Evolutionary conservation across 164 flowering plant species (phyloP).

Genomic region (Taxillus chinensis): DNA sequence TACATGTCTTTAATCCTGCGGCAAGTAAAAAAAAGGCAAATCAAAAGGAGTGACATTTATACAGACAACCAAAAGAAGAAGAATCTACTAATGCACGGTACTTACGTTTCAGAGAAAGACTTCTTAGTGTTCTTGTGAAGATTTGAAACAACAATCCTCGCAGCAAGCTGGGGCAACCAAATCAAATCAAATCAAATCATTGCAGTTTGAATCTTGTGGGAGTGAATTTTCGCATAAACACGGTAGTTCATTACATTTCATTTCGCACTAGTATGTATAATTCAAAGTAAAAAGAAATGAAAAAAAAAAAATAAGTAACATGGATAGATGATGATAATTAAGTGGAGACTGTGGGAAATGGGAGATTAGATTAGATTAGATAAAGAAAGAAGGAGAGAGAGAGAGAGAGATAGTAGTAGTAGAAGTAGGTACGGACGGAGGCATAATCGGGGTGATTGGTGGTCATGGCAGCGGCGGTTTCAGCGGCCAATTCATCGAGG

Average conservation of each 20-base stretch:
- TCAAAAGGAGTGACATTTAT: neutral
- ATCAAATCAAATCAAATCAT: neutral
- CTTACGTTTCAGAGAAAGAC: conserved; percentile 94
- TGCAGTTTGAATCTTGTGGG: too few species aligned
- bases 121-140: conserved; percentile 93
- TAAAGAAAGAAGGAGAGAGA: too few species aligned
- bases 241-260: too few species aligned
- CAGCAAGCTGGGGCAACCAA: conserved; percentile 58
- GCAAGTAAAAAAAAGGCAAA: conserved; percentile 1
- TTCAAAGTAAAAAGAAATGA: too few species aligned
- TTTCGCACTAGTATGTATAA: too few species aligned
- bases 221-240: too few species aligned
- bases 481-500: conserved; percentile 94
- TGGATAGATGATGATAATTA: too few species aligned
- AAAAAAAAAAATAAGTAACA: too few species aligned
- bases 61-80: neutral
- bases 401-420: too few species aligned
- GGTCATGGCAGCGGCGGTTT: conserved; percentile 96
- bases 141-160: conserved; percentile 92
- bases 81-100: neutral
- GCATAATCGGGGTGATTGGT: conserved; percentile 98
- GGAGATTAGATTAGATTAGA: too few species aligned
- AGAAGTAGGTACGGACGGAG: conserved; percentile 32
- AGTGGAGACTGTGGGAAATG: too few species aligned
- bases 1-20: conserved; percentile 86